Base-by-base conservation (phyloP, 306 rosid genomes). In the Rosa rugosa region DNA sequence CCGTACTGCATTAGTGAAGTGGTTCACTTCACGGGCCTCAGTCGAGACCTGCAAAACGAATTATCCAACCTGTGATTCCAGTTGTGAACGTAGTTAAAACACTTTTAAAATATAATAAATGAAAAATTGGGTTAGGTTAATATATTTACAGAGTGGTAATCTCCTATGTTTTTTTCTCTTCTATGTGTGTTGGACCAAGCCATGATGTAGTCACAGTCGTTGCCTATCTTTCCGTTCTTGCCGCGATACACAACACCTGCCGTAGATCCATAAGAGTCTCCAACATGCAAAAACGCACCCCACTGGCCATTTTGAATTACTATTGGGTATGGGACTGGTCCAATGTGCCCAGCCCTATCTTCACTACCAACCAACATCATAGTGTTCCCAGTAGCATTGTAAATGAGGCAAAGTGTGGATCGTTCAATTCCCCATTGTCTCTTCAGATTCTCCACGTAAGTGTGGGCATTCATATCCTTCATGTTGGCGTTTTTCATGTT, bases 271-370 rank as follows among this genome's bases (percentile, higher is more conserved):
- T 17, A 12, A 14, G 27, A 65, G 5, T 2, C 69, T 25, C 53
- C 11, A 38, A 56, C 49, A 7, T 69, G 76, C 40, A 78, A 36
- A 69, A 69, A 69, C 1, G 60, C 80, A 77, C 75, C 80, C 75
- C 75, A 77, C 25, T 77, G 80, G 3, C 75, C 80, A 20, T 77
- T 77, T 77, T 7, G 12, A 7, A 77, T 67, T 36, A 1, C 5
- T 7, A 0, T 0, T 4, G 80, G 80, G 67, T 49, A 77, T 20
- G 80, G 74, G 36, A 8, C 13, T 16, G 11, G 40, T 6, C 74
- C 74, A 17, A 68, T 54, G 9, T 50, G 42, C 2, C 80, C 80
- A 40, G 0, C 0, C 42, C 34, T 1, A 31, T 31, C 34, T 31
- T 31, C 1, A 31, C 34, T 31, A 31, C 34, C 34, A 31, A 31